Base-by-base conservation (phyloP, 805 yeast genomes). In the Candida sakaeoensis region DNA sequence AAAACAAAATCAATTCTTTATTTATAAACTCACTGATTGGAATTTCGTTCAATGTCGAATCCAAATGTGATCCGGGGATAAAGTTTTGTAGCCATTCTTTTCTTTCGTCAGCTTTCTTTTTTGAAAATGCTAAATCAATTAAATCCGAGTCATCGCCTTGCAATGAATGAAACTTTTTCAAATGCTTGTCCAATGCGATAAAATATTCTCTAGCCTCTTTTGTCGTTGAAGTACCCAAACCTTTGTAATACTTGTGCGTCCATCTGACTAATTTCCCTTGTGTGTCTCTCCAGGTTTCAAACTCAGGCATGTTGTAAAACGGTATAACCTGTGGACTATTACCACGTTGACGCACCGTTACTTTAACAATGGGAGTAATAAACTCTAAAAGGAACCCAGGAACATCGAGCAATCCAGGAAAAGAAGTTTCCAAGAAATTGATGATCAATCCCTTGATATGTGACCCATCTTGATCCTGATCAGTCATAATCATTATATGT, bases 381-480 rank as follows among this genome's bases (percentile, higher is more conserved):
- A 93, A 93, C 60, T 93, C 99, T 31, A 88, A 74, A 50, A 93
- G 69, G 54, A 93, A 93, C 0, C 95, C 97, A 1, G 97, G 96
- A 37, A 91, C 76, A 43, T 83, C 85, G 22, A 93, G 68, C 48
- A 93, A 67, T 2, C 98, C 99, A 1, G 98, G 98, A 68, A 93
- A 93, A 23, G 95, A 84, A 4, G 91, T 77, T 60, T 91, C 98
- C 43, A 93, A 67, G 55, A 93, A 93, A 60, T 93, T 93, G 54
- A 93, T 93, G 42, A 93, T 77, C 49, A 93, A 74, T 48, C 99
- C 99, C 59, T 93, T 93, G 60, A 93, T 93, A 69, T 93, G 99
- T 13, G 95, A 85, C 45, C 99, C 99, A 74, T 93, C 99, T 52
- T 90, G 95, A 87, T 93, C 99, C 66, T 93, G 99, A 84, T 93